Conservation (phyloP, 108 stramenopile genomes). For the Cyclotella choctawhatcheeana region DNA sequence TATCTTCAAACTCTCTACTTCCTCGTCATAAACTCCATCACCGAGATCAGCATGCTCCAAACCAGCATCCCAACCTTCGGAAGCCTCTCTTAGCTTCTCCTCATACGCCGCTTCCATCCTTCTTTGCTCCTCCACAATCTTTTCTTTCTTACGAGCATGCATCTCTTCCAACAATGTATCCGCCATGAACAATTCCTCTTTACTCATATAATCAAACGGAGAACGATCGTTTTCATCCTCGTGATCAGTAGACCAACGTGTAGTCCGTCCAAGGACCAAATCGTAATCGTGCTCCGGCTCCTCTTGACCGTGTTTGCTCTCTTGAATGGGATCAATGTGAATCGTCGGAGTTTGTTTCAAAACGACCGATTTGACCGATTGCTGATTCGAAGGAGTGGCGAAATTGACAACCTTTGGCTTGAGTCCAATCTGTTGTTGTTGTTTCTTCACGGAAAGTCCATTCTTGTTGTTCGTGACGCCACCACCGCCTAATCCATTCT, state of each 20-base stretch:
- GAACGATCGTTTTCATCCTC: conserved; percentile 25
- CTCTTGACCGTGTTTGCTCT: no score
- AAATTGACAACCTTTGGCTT: conserved; percentile 11
- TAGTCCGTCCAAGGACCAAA: conserved; percentile 29
- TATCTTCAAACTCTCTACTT: conserved; percentile 11
- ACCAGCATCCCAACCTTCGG: conserved; percentile 11
- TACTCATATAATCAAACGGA: conserved; percentile 21
- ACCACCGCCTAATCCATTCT: not conserved
- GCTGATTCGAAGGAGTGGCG: not conserved
- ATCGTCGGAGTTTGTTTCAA: conserved; percentile 1
- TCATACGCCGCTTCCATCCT: conserved; percentile 29
- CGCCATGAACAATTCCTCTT: conserved; percentile 38
- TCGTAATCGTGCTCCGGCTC: conserved; percentile 28
- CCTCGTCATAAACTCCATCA: not conserved
- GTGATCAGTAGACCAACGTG: conserved; percentile 38
- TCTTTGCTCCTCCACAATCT: conserved; percentile 7
- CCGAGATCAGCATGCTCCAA: conserved; percentile 9
- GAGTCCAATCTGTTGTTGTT: not conserved
- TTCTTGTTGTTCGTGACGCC: conserved; percentile 7
- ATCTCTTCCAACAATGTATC: conserved; percentile 25
- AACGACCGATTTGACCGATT: not conserved
- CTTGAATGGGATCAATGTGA: not conserved
- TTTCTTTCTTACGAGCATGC: not conserved
- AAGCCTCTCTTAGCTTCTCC: not conserved
- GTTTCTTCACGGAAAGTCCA: conserved; percentile 17